Base-by-base conservation (phyloP, 169 alveolate species). In the Eimeria sp. region DNA sequence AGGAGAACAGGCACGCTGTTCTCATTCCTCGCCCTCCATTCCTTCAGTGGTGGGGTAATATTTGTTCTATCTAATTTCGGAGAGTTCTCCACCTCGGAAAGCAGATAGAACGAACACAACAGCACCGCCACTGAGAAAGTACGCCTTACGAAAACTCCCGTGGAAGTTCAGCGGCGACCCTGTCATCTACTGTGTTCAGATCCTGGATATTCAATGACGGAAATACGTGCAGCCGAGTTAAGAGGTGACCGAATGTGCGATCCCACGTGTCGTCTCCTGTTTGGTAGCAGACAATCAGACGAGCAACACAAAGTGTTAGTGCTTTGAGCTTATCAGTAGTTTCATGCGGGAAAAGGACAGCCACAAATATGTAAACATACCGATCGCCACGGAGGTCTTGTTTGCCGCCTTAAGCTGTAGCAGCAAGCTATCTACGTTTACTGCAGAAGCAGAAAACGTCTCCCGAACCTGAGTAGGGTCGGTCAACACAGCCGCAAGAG, bases 211-310 rank as follows among this genome's bases (percentile, higher is more conserved):
- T 97, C 66, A 97, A 96, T 25, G 98, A 90, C 77, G 98, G 98
- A 74, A 82, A 97, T 43, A 95, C 97, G 89, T 54, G 96, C 66
- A 89, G 78, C 54, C 95, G 85, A n/a, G 93, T 95, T 90, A 98
- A 97, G 10, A 77, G 72, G 20, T 95, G 89, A 9, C 98, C 98
- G 91, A 95, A 97, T 58, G 97, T 89, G 20, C 87, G 96, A 58
- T 90, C 95, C 98, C 98, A 98, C 14, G 98, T 97, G 43, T 97
- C 98, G 94, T 98, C 99, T 43, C 99, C 99, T 87, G 94, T 16
- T 33, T 8, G 30, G 40, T 6, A 40, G 60, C 72, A 62, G 77
- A 90, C 54, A 33, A 6, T 37, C 72, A 14, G 66, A 49, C 49
- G 62, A 64, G 52, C 43, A 78, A 78, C 62, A 78, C n/a, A 30